These are phyloP conservation scores for Pichia inconspicua DNA, from an alignment of 1,139 yeast genomes.

Conservation along the genomic window DNA sequence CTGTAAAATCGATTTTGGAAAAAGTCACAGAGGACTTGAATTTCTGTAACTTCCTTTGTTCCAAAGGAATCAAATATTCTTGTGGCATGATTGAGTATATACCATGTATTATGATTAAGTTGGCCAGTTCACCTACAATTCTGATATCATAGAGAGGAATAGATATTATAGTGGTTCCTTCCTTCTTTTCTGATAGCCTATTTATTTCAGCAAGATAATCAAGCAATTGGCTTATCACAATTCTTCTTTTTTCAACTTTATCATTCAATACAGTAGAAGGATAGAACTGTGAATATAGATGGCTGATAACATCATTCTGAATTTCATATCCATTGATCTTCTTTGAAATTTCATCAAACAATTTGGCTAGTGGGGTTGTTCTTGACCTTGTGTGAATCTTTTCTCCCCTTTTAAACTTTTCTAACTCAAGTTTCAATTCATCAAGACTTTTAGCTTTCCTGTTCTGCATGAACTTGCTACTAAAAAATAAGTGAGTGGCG, in stretches of 20 bases:
- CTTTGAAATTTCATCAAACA: slow-evolving; percentile 24
- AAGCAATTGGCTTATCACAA: slow-evolving; percentile 19
- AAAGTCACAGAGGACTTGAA: slow-evolving; percentile 27
- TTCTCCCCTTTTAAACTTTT: slow-evolving; percentile 19
- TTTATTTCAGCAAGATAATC: slow-evolving; percentile 30
- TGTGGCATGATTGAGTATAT: slow-evolving; percentile 55
- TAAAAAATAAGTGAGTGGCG: background rate
- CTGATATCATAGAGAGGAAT: slow-evolving; percentile 82
- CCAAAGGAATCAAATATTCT: slow-evolving; percentile 59
- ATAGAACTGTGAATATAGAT: slow-evolving; percentile 15
- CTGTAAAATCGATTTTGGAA: slow-evolving; percentile 16
- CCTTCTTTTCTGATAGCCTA: slow-evolving; percentile 27
- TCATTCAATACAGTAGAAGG: background rate
- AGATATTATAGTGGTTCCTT: slow-evolving; percentile 42
- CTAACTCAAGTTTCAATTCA: slow-evolving; percentile 18
- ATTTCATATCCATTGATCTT: slow-evolving; percentile 25
- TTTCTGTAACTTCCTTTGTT: slow-evolving; percentile 46
- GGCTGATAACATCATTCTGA: slow-evolving; percentile 16
- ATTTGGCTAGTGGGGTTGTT: slow-evolving; percentile 32
- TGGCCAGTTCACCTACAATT: slow-evolving; percentile 56
- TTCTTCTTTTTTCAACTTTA: slow-evolving; percentile 11
- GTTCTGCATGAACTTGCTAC: slow-evolving; percentile 1
- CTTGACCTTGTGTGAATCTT: slow-evolving; percentile 18
- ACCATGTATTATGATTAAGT: slow-evolving; percentile 60
- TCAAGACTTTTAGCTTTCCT: slow-evolving; percentile 11